A percentile compares a stretch with the other conserved stretches of the same genome.
Evolutionary conservation across 1,284 basidiomycete genomes (phyloP).

Genomic region (Ustilago bromivora): DNA sequence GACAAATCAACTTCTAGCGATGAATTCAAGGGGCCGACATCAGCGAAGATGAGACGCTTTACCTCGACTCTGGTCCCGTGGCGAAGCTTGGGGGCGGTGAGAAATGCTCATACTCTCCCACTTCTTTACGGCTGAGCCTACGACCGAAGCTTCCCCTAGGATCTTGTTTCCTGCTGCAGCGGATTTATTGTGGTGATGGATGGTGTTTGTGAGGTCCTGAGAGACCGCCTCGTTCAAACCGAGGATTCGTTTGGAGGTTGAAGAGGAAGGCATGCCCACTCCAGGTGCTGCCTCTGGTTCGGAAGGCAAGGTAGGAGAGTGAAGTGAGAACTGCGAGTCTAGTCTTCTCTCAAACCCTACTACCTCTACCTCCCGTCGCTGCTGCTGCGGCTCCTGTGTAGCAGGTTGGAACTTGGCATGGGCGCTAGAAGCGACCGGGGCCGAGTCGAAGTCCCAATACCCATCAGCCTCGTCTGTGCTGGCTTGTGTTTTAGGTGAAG

Average conservation of each 20-base stretch:
- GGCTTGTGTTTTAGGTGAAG: neutral
- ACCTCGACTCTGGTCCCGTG: neutral
- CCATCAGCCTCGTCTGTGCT: neutral
- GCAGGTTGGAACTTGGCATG: neutral
- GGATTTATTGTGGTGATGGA: neutral
- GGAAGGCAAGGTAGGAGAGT: neutral
- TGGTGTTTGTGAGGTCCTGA: constrained; percentile 15
- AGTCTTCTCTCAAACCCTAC: constrained; percentile 12
- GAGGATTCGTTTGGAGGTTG: constrained; percentile 26
- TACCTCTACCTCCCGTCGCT: constrained; percentile 10
- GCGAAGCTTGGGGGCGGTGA: neutral
- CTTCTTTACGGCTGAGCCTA: constrained; percentile 43
- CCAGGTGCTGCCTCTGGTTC: neutral
- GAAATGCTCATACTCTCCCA: constrained; percentile 47
- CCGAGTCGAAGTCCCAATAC: constrained; percentile 25
- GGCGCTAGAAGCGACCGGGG: neutral
- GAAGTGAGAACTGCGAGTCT: constrained; percentile 35
- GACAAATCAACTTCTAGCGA: neutral
- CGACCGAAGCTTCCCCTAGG: constrained; percentile 16
- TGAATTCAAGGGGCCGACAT: no score
- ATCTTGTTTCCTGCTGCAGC: neutral
- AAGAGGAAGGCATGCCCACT: constrained; percentile 18
- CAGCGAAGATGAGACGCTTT: neutral
- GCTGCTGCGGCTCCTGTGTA: neutral
- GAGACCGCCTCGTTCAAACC: neutral